These are phyloP conservation scores for Aspergillus homomorphus DNA, from an alignment of 495 filamentous ascomycete genomes.

Conservation along the genomic window DNA sequence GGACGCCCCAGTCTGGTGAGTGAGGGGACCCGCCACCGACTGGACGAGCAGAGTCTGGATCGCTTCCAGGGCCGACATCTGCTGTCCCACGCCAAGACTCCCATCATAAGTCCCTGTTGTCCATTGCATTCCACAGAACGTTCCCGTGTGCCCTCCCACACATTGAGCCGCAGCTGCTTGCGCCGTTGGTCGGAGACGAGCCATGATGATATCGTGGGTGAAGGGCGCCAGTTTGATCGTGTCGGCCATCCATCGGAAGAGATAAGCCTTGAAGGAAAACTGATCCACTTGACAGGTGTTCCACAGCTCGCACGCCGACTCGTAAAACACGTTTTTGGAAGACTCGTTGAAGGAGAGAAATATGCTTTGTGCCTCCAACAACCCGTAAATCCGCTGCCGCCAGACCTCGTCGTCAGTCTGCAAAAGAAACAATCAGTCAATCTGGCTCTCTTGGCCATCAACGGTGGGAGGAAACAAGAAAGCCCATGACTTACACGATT, in stretches of 20 bases:
- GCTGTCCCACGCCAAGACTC: conserved; percentile 56
- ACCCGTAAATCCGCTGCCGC: conserved; percentile 54
- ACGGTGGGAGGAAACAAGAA: neutral
- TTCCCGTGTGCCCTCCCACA: conserved; percentile 43
- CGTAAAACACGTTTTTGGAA: conserved; percentile 50
- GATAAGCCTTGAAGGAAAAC: conserved; percentile 77
- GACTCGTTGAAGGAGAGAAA: conserved; percentile 48
- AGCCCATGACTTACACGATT: conserved; percentile 52
- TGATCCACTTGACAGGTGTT: conserved; percentile 64
- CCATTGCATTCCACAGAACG: conserved; percentile 66
- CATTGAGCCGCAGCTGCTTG: conserved; percentile 65
- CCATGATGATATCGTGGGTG: conserved; percentile 53
- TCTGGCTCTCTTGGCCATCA: neutral
- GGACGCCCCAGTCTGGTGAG: conserved; percentile 60
- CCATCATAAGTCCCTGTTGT: conserved; percentile 43
- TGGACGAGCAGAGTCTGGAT: conserved; percentile 57
- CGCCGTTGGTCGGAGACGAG: conserved; percentile 58
- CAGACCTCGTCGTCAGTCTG: conserved; percentile 57
- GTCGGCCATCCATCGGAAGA: conserved; percentile 68
- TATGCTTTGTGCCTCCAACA: conserved; percentile 45
- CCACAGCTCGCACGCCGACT: conserved; percentile 45
- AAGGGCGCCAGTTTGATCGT: conserved; percentile 65
- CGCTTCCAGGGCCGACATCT: conserved; percentile 64
- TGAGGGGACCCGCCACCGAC: conserved; percentile 47
- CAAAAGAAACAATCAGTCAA: neutral